Evolutionary conservation across 176 grass and related monocot species (phyloP), one percentile per base, ranked within the genome.

Genomic region (Poa pratensis): DNA sequence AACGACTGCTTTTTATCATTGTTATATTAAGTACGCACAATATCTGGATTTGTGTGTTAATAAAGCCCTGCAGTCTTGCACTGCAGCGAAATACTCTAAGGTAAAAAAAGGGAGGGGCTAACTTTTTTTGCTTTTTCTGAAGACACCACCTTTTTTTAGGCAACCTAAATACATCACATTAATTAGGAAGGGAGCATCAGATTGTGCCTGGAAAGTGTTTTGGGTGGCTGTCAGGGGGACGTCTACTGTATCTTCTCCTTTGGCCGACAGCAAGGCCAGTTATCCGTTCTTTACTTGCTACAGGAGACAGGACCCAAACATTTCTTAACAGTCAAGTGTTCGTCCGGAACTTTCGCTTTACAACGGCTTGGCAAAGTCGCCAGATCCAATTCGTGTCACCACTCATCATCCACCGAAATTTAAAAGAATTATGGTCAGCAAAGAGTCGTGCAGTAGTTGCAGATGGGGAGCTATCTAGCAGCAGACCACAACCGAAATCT

Each of bases 301-400:
- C 28, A 7, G 13, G 9, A 18, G 7, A 16, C 46, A 74, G 45
- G 23, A 24, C 45, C 68, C 15, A 28, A 75, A 20, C 46, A 32
- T 75, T 75, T 52, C 72, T 52, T 75, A 75, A 75, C 46, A 52
- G 46, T 52, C 24, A 75, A 75, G 72, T 19, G 72, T 52, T 51
- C 16, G 15, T 6, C 15, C 10, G 0, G 17, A 8, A 30, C 46
- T 30, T 30, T 28, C 1, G 7, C 45, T 30, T 30, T 67, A 18
- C 63, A 0, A 35, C 32, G 17, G 30, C 30, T 9, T 34, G 2
- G 5, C 3, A 28, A 67, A 27, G 15, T 14, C 6, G 0, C 6
- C 5, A 28, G 16, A 67, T 67, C 16, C 16, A 67, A 67, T 67
- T 67, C 16, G 14, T 64, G 61, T 64, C 26, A 30, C 5, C 64